Evolutionary conservation across 371 early-diverging fungal genomes (phyloP), one percentile per base, ranked within the genome.

Genomic region (Paraphysoderma sedebokerense): DNA sequence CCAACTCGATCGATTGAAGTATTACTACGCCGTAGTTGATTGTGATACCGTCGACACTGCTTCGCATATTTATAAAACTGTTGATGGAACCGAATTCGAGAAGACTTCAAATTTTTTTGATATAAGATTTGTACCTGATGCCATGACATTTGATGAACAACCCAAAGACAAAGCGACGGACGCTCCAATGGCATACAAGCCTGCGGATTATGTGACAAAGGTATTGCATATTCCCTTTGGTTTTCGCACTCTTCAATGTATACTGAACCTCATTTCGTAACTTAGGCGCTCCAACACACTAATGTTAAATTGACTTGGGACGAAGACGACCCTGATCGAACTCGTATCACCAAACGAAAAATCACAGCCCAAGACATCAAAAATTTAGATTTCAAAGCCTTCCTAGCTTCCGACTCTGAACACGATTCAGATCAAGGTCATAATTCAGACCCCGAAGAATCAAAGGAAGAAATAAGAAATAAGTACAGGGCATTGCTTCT

Each of bases 241-340:
- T 24, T 17, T 47, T 17, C 39, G n/a, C 31, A 45, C 26, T 23
- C 17, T 34, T 34, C 15, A 49, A 3, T 15, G 11, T 20, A 27
- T 50, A 12, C 2, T 30, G n/a, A 42, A 3, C 40, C 15, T 22
- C 30, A 19, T 12, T 29, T 1, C 3, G 37, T 11, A 41, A 3
- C 23, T 5, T 56, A 81, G 68, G 91, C 89, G 15, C 69, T 98
- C 30, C 89, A 88, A 65, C 86, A 87, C 59, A 85, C 92, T 12
- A 86, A 83, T 39, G 90, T 91, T 31, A 80, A 82, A 57, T 64
- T 98, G 30, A 91, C 91, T 0, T 98, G 98, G 98, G 98, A 98
- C 47, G 79, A 81, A 19, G 96, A 96, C 47, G 95, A 92, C 55
- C 76, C 82, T 3, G 83, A 85, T 35, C 77, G 96, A 33, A 66